phyloP scores from a whole-genome alignment of 208 protist species.

The Crithidia expoeki region DNA sequence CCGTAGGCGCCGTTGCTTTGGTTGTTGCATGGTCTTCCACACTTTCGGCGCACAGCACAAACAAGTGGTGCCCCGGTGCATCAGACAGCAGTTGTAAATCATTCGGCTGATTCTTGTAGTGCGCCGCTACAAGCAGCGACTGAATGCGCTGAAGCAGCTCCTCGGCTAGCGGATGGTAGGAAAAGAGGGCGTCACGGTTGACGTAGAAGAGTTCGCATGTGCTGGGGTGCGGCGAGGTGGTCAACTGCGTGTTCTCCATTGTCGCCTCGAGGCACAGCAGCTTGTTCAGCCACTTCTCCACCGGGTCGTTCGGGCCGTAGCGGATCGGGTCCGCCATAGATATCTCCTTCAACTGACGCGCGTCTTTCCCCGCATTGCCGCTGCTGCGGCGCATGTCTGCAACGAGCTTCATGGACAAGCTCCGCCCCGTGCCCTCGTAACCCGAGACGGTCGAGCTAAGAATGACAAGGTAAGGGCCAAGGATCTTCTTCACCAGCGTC shows the following conservation, averaged over 20 bases:
- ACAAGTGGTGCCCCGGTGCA: constrained; percentile 98
- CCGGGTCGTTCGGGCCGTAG: constrained; percentile 95
- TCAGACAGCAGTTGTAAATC: constrained; percentile 99
- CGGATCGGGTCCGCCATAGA: constrained; percentile 97
- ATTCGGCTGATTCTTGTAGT: constrained; percentile 99
- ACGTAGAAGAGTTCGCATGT: constrained; percentile 98
- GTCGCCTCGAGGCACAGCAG: constrained; percentile 98
- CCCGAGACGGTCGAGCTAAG: constrained; percentile 99
- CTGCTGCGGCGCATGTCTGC: constrained; percentile 94
- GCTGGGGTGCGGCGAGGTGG: constrained; percentile 90
- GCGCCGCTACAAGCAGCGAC: constrained; percentile 94
- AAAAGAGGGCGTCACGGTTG: constrained; percentile 99
- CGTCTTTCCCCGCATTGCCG: constrained; percentile 15
- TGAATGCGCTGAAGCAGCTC: constrained; percentile 96
- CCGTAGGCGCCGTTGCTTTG: constrained; percentile 33
- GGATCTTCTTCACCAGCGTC: constrained; percentile 95
- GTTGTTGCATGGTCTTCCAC: constrained; percentile 50
- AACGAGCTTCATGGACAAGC: constrained; percentile 99
- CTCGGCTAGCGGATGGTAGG: constrained; percentile 95
- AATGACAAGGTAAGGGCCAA: constrained; percentile 99
- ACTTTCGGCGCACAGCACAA: constrained; percentile 94
- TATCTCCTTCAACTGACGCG: constrained; percentile 94
- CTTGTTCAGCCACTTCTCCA: constrained; percentile 98
- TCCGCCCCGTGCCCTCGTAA: constrained; percentile 98
- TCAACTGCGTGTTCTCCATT: constrained; percentile 46